Conservation (phyloP, 768 basidiomycete species). For the Hydnomerulius pinastri region DNA sequence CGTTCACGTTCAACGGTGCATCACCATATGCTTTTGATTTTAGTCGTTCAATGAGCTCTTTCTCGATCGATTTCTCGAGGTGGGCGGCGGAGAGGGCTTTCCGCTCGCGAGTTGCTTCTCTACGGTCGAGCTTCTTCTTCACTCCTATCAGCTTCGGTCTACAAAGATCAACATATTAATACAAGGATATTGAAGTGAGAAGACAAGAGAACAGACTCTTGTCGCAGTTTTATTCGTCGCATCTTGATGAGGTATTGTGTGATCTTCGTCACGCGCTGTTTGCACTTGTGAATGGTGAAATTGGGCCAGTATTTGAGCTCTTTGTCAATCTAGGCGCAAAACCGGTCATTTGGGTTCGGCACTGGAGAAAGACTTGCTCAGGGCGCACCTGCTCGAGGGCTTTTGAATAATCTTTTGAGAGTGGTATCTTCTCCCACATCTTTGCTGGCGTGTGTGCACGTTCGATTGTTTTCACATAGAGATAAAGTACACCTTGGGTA, state of each 20-base stretch:
- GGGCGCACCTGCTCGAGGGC: slow-evolving; percentile 85
- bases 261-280: slow-evolving; percentile 98
- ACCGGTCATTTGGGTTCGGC: background rate
- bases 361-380: background rate
- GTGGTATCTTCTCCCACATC: slow-evolving; percentile 96
- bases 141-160: slow-evolving; percentile 94
- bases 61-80: slow-evolving; percentile 92
- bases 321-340: slow-evolving; percentile 75
- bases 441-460: slow-evolving; percentile 93
- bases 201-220: slow-evolving; percentile 60
- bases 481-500: slow-evolving; percentile 73
- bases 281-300: slow-evolving; percentile 97
- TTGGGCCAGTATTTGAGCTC: slow-evolving; percentile 99
- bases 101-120: slow-evolving; percentile 89
- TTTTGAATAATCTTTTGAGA: slow-evolving; percentile 93
- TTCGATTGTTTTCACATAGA: slow-evolving; percentile 97
- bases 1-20: slow-evolving; percentile 96
- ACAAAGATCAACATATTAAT: slow-evolving; percentile 1
- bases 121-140: slow-evolving; percentile 95
- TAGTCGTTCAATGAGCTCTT: slow-evolving; percentile 92
- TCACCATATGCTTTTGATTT: slow-evolving; percentile 98
- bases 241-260: slow-evolving; percentile 99
- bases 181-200: background rate
- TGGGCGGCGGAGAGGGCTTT: slow-evolving; percentile 96
- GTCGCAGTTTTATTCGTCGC: slow-evolving; percentile 83